A percentile compares a stretch with the other conserved stretches of the same genome.
Evolutionary conservation across 768 basidiomycete genomes (phyloP).

Genomic region (Boletus edulis): DNA sequence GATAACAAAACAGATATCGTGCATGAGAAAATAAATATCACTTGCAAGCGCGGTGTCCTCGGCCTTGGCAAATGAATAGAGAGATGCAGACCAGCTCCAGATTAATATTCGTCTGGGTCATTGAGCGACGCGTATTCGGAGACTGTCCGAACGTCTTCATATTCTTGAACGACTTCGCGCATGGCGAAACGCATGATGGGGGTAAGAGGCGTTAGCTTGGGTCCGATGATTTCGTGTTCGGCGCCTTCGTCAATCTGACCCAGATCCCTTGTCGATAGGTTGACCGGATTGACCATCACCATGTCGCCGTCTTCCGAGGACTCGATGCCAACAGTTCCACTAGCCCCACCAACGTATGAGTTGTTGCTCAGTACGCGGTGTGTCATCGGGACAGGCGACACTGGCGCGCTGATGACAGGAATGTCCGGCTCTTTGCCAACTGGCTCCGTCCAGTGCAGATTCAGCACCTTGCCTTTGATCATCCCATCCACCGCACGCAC

Average conservation of each 20-base stretch:
- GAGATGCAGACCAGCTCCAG: slow-evolving; percentile 4
- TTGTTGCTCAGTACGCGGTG: slow-evolving; percentile 28
- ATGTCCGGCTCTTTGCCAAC: slow-evolving; percentile 52
- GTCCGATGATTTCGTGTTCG: slow-evolving; percentile 61
- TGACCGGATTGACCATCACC: slow-evolving; percentile 39
- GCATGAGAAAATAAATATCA: slow-evolving; percentile 13
- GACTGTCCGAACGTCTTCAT: slow-evolving; percentile 69
- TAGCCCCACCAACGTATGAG: slow-evolving; percentile 32
- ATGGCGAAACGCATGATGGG: slow-evolving; percentile 85
- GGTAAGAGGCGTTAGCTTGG: slow-evolving; percentile 72
- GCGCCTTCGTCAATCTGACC: slow-evolving; percentile 49
- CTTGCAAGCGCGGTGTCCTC: background rate
- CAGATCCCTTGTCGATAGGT: slow-evolving; percentile 41
- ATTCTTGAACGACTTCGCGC: slow-evolving; percentile 80
- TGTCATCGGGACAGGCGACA: slow-evolving; percentile 26
- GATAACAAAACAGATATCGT: background rate
- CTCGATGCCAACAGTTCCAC: slow-evolving; percentile 40
- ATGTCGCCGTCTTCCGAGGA: slow-evolving; percentile 48
- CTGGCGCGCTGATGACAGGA: slow-evolving; percentile 25
- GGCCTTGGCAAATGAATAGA: background rate
- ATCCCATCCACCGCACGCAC: slow-evolving; percentile 82
- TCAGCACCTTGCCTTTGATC: slow-evolving; percentile 73
- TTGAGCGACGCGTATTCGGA: slow-evolving; percentile 76
- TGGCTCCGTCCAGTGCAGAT: slow-evolving; percentile 74
- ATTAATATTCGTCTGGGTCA: slow-evolving; percentile 68